A percentile compares a stretch with the other conserved stretches of the same genome.
Evolutionary conservation across 176 grass and related monocot genomes (phyloP).

Genomic region (Aegilops bicornis): DNA sequence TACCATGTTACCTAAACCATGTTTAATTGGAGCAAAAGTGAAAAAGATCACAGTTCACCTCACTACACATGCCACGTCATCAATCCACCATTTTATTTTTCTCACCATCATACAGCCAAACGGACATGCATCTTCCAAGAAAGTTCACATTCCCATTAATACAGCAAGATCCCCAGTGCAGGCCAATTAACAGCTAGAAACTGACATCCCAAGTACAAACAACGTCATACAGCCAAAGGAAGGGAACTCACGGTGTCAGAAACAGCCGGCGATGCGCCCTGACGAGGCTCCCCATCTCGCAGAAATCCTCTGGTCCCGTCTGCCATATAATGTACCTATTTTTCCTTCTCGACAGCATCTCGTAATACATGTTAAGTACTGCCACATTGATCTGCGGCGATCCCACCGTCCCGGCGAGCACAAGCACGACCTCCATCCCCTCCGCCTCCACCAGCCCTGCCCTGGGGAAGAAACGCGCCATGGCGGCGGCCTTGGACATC

Average conservation of each 20-base stretch:
- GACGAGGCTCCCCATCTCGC: slow-evolving; percentile 91
- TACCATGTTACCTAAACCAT: not conserved
- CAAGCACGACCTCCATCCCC: slow-evolving; percentile 58
- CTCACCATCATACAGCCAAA: too few species aligned
- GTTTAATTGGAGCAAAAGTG: too few species aligned
- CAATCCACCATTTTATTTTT: too few species aligned
- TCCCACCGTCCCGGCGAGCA: slow-evolving; percentile 60
- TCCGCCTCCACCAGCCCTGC: slow-evolving; percentile 20
- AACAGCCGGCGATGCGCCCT: slow-evolving; percentile 61
- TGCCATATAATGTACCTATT: slow-evolving; percentile 82
- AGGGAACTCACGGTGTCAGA: slow-evolving; percentile 69
- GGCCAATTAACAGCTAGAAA: not conserved
- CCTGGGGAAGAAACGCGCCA: slow-evolving; percentile 75
- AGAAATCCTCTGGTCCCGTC: slow-evolving; percentile 64
- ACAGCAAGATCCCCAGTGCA: not conserved
- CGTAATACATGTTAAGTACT: slow-evolving; percentile 73
- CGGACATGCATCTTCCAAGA: not conserved
- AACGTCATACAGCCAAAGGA: not conserved
- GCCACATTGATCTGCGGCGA: slow-evolving; percentile 60
- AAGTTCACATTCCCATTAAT: not conserved
- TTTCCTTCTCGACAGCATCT: slow-evolving; percentile 69
- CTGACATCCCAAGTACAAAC: not conserved
- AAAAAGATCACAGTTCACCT: too few species aligned
- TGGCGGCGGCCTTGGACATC: slow-evolving; percentile 55
- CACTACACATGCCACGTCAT: too few species aligned